A percentile compares a stretch with the other conserved stretches of the same genome.
Evolutionary conservation across 1,284 basidiomycete species (phyloP).

Genomic region (Ganoderma boninense): DNA sequence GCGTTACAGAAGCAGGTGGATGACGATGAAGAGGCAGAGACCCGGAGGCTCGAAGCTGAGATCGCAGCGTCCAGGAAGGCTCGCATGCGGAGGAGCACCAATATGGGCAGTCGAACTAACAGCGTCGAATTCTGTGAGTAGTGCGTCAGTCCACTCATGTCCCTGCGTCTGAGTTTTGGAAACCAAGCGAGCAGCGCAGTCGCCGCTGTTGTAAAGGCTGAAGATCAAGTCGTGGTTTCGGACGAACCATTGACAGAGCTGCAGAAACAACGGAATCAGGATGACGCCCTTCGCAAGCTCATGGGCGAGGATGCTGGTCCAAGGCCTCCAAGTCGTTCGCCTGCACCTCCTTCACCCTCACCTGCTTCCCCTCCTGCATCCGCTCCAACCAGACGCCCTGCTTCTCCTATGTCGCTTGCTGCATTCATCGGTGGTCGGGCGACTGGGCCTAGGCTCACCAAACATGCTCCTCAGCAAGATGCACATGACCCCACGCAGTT

Average conservation of each 20-base stretch:
- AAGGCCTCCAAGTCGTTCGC: slow-evolving; percentile 21
- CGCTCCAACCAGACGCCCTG: slow-evolving; percentile 29
- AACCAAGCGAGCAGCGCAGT: slow-evolving; percentile 34
- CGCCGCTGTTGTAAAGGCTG: slow-evolving; percentile 35
- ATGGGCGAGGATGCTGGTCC: slow-evolving; percentile 32
- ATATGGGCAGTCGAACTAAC: slow-evolving; percentile 49
- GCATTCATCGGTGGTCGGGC: slow-evolving; percentile 81
- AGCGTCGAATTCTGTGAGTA: slow-evolving; percentile 57
- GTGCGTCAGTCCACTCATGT: neutral
- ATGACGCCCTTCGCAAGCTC: slow-evolving; percentile 55
- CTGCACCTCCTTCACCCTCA: slow-evolving; percentile 20
- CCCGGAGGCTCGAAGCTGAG: slow-evolving; percentile 77
- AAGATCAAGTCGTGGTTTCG: slow-evolving; percentile 30
- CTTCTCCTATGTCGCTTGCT: slow-evolving; percentile 71
- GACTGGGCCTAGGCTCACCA: slow-evolving; percentile 73
- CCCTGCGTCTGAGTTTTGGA: neutral
- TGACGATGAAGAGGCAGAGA: slow-evolving; percentile 78
- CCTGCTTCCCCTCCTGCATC: slow-evolving; percentile 19
- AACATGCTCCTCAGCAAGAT: slow-evolving; percentile 75
- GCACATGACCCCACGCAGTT: slow-evolving; percentile 71
- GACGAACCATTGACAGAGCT: slow-evolving; percentile 42
- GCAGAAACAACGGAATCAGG: slow-evolving; percentile 53
- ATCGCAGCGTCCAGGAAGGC: slow-evolving; percentile 76
- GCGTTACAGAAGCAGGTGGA: slow-evolving; percentile 81
- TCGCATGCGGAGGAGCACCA: slow-evolving; percentile 65